Base-by-base conservation (phyloP, 768 basidiomycete species). In the Boletus pseudo-olivaceus region DNA sequence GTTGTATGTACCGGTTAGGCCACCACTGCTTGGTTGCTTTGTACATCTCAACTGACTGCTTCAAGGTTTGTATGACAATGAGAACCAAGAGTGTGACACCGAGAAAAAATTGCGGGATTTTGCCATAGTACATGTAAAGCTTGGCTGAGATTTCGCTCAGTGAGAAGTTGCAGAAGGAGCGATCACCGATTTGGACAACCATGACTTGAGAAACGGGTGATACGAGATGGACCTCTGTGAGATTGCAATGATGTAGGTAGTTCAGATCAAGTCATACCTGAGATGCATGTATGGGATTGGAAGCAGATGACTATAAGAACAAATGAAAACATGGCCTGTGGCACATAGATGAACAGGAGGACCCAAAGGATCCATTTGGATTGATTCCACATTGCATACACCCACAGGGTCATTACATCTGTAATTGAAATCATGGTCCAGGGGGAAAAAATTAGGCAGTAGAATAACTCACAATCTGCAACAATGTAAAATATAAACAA, bases 51-150 rank as follows among this genome's bases (percentile, higher is more conserved):
- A 23, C 23, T 4, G 35, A n/a, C 14, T 37, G 35, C 17, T 32
- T 57, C 37, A 48, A 5, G 6, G 46, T 47, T 53, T 11, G 32
- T 1, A 6, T 7, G 32, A 35, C 4, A 23, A 51, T 49, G 0
- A 61, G 38, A 26, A 32, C 5, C 15, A 56, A 47, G 8, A 61
- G 33, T 3, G 30, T 5, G 17, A 8, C 8, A 14, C 45, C 35
- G 10, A 61, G 44, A 10, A 42, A 1, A 3, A 56, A 42, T 10
- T 29, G 43, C 4, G 54, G 55, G 12, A 32, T 19, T 14, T 8
- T 7, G 2, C 9, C 10, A 29, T 45, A n/a, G n/a, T n/a, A 41
- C 14, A 26, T 1, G 7, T 12, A 3, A 7, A 41, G 7, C 1
- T 4, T 4, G 15, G 14, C 8, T 41, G 12, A 7, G 12, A 0